A percentile compares a stretch with the other conserved stretches of the same genome.
These are phyloP conservation scores for Trichocladium uniseriatum DNA, from an alignment of 495 filamentous ascomycete genomes.

Conservation along the genomic window DNA sequence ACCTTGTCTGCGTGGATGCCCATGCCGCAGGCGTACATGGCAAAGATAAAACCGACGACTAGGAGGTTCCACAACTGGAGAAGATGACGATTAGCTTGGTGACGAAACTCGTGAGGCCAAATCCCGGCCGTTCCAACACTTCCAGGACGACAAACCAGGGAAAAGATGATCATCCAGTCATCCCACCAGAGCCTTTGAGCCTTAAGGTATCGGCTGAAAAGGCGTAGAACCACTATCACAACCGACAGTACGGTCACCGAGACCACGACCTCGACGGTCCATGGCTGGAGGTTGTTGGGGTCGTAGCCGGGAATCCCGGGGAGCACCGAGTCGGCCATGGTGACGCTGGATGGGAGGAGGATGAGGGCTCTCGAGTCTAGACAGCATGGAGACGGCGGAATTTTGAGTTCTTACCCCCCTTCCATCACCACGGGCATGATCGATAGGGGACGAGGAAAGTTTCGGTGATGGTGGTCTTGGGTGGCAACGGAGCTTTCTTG, in stretches of 20 bases:
- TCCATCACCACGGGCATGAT: no score
- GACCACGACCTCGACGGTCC: conserved; percentile 3
- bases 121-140: no score
- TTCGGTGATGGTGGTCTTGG: no score
- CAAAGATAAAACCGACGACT: conserved; percentile 9
- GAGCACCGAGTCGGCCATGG: not conserved
- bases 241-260: conserved; percentile 1
- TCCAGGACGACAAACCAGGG: conserved; percentile 1
- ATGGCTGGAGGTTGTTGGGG: conserved; percentile 8
- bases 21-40: conserved; percentile 8
- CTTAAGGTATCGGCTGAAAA: conserved; percentile 3
- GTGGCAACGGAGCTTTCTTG: no score
- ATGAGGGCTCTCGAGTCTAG: no score
- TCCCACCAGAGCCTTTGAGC: conserved; percentile 9
- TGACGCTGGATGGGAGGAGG: not conserved
- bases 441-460: no score
- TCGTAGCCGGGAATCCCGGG: conserved; percentile 5
- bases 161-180: conserved; percentile 10
- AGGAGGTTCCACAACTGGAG: conserved; percentile 5
- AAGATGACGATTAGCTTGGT: no score
- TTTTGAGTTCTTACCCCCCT: no score
- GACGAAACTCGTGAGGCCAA: no score
- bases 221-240: not conserved
- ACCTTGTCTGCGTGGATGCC: conserved; percentile 11
- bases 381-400: no score